phyloP scores from a whole-genome alignment of 306 rosid genomes.

The Castanopsis chinensis region DNA sequence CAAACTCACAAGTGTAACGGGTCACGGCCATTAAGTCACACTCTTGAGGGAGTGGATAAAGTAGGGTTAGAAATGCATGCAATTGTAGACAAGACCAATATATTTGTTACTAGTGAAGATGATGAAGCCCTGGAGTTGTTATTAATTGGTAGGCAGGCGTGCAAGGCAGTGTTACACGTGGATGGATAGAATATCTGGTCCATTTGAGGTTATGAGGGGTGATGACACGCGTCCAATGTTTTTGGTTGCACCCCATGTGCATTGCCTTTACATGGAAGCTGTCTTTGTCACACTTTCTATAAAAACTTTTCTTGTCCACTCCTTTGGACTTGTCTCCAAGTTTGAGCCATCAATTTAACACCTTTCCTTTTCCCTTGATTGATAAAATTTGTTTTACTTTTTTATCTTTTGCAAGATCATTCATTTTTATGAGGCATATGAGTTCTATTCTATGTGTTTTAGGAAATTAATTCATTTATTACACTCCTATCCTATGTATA shows the following conservation, averaged over 20 bases:
- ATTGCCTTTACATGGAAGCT: slow-evolving; percentile 8
- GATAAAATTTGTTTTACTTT: too few relatives aligned
- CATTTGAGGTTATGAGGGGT: slow-evolving; percentile 38
- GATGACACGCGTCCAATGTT: slow-evolving; percentile 57
- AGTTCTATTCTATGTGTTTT: too few relatives aligned
- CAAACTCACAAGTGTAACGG: too few relatives aligned
- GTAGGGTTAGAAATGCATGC: slow-evolving; percentile 27
- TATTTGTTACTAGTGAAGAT: background rate
- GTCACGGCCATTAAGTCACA: too few relatives aligned
- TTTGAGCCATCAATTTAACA: background rate
- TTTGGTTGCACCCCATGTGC: slow-evolving; percentile 69
- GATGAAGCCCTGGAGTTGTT: background rate
- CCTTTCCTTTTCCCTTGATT: too few relatives aligned
- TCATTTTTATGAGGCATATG: too few relatives aligned
- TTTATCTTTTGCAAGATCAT: too few relatives aligned
- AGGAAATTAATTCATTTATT: too few relatives aligned
- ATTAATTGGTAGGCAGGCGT: slow-evolving; percentile 33
- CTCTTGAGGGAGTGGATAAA: too few relatives aligned
- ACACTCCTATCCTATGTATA: too few relatives aligned
- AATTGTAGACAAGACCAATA: slow-evolving; percentile 24
- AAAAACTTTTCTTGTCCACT: slow-evolving; percentile 1
- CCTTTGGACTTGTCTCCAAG: slow-evolving; percentile 18
- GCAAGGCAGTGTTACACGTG: slow-evolving; percentile 36
- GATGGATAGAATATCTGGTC: slow-evolving; percentile 56
- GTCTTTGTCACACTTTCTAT: slow-evolving; percentile 20